Evolutionary conservation across 352 stramenopile species (phyloP).

Genomic region (Phytophthora colocasiae): DNA sequence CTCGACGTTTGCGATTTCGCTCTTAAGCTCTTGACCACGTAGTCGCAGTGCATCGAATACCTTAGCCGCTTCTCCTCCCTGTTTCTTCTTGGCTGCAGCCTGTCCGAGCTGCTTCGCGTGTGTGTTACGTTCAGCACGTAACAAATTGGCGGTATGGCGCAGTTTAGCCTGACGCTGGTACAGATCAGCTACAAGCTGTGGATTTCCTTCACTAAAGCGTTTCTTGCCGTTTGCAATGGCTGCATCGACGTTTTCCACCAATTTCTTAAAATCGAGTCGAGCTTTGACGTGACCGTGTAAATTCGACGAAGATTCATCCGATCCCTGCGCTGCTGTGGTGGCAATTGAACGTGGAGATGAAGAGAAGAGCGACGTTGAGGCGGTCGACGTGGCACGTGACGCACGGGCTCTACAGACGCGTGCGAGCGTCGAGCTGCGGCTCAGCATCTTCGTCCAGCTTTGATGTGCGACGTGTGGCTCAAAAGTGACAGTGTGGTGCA

Average conservation of each 20-base stretch:
- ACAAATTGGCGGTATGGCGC: slow-evolving; percentile 60
- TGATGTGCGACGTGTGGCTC: slow-evolving; percentile 14
- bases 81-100: slow-evolving; percentile 46
- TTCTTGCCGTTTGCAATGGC: slow-evolving; percentile 69
- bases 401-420: slow-evolving; percentile 8
- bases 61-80: slow-evolving; percentile 28
- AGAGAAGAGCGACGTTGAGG: slow-evolving; percentile 2
- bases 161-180: slow-evolving; percentile 68
- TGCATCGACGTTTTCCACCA: slow-evolving; percentile 61
- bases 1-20: slow-evolving; percentile 54
- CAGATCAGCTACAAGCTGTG: slow-evolving; percentile 64
- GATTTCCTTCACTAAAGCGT: slow-evolving; percentile 72
- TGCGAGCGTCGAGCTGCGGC: slow-evolving; percentile 10
- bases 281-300: slow-evolving; percentile 71
- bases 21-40: slow-evolving; percentile 65
- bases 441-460: slow-evolving; percentile 4
- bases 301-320: slow-evolving; percentile 38
- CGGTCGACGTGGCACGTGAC: background rate
- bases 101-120: slow-evolving; percentile 69
- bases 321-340: slow-evolving; percentile 9
- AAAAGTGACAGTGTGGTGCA: slow-evolving; percentile 6
- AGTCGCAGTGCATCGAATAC: slow-evolving; percentile 48
- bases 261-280: slow-evolving; percentile 80
- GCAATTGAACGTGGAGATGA: slow-evolving; percentile 11
- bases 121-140: slow-evolving; percentile 73